phyloP scores from a whole-genome alignment of 2,329 filamentous ascomycete genomes.

The Exophiala mesophila region DNA sequence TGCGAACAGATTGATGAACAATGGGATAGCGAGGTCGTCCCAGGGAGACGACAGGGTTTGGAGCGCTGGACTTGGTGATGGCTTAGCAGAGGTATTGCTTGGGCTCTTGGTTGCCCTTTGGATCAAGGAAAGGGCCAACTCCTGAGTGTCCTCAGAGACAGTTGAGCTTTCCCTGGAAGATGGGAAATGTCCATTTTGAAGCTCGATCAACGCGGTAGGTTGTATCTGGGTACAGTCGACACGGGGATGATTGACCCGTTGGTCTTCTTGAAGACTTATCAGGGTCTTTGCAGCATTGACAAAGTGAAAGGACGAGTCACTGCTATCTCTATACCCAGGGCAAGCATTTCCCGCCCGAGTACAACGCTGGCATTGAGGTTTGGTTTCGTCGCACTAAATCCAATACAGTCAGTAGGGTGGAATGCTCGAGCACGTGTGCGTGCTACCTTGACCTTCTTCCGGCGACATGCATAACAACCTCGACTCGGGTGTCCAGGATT shows the following conservation, averaged over 20 bases:
- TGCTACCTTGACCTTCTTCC: constrained; percentile 4
- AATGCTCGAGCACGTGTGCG: too few species aligned
- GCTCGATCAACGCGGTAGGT: too few species aligned
- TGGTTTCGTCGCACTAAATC: constrained; percentile 2
- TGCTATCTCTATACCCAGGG: neutral
- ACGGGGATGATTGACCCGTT: neutral
- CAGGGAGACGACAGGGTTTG: neutral
- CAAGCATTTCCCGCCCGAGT: constrained; percentile 1
- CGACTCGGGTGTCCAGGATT: constrained; percentile 3
- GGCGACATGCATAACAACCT: constrained; percentile 3
- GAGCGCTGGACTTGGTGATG: neutral
- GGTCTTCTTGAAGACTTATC: neutral
- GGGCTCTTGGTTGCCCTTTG: neutral
- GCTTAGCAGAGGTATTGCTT: neutral
- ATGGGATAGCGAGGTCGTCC: neutral
- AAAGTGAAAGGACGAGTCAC: neutral
- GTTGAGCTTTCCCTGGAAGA: too few species aligned
- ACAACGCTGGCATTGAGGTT: constrained; percentile 3
- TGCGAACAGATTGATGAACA: constrained; percentile 4
- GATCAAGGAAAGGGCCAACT: too few species aligned
- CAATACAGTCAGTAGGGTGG: neutral
- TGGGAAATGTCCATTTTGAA: too few species aligned
- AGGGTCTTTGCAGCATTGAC: neutral
- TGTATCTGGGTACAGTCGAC: too few species aligned
- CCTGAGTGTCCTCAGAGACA: too few species aligned